Conservation (phyloP, 2,329 filamentous ascomycete species). For the Sporothrix mexicana region DNA sequence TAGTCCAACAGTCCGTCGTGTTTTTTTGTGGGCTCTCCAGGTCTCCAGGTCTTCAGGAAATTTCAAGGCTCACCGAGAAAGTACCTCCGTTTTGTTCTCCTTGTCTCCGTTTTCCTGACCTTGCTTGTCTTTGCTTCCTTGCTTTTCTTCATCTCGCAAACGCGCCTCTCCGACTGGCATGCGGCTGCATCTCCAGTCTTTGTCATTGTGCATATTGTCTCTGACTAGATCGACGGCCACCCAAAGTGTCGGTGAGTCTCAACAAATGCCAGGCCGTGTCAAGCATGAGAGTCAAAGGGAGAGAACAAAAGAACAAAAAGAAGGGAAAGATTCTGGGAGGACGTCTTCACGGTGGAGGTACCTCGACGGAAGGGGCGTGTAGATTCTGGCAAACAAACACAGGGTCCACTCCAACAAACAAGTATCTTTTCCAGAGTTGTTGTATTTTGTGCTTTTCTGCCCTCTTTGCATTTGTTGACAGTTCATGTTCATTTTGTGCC, state of each 20-base stretch:
- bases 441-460: not conserved
- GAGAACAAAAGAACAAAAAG: not conserved
- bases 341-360: not conserved
- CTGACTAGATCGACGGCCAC: constrained; percentile 26
- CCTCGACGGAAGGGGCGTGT: not conserved
- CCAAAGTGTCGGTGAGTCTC: constrained; percentile 30
- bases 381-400: constrained; percentile 1
- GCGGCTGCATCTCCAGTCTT: not conserved
- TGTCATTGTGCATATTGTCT: constrained; percentile 10
- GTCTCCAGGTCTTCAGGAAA: not conserved
- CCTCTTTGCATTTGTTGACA: not conserved
- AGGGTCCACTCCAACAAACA: not conserved
- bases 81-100: constrained; percentile 11
- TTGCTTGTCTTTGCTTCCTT: not conserved
- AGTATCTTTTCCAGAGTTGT: constrained; percentile 17
- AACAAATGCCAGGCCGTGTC: constrained; percentile 10
- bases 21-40: constrained; percentile 5
- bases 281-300: not conserved
- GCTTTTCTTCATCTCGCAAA: not conserved
- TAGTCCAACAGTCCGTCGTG: constrained; percentile 25
- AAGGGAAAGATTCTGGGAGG: too few species aligned
- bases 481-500: not conserved
- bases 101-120: not conserved
- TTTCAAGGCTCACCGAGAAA: not conserved
- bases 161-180: constrained; percentile 4